Base-by-base conservation (phyloP, 257 asterid genomes). In the Salvia miltiorrhiza region DNA sequence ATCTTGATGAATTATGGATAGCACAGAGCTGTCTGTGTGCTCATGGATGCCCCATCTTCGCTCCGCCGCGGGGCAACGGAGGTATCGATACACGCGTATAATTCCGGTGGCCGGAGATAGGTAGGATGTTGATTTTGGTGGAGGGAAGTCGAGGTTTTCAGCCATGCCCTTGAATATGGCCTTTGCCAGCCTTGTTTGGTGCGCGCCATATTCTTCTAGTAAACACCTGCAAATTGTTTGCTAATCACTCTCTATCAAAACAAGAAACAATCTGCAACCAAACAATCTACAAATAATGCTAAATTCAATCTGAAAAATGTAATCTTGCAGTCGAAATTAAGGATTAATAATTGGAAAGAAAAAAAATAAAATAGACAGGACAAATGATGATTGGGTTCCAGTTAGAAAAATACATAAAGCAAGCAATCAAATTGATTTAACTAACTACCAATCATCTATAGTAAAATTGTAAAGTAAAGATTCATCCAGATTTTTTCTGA, bases 21-120 rank as follows among this genome's bases (percentile, higher is more conserved):
- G 67, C 5, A 93, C 80, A 0, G 98, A 88, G 80, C 98, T 93
- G 70, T 90, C 98, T 0, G 98, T 90, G 87, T 93, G 98, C 11
- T 66, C 83, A 1, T 63, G 65, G 7, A 93, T 80, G 12, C 98
- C 98, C 96, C 83, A 85, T 6, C 72, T 73, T 24, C 41, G 73
- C 4, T 78, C 84, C 14, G 85, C 77, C 16, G 64, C 67, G 2
- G 80, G 80, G 75, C 95, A 81, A 0, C 80, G 80, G 44, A 87
- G 93, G 79, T 93, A 93, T 17, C 98, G 95, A 28, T 93, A 88
- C 48, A 87, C 85, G n/a, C 98, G 86, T 20, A 93, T 33, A 10
- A 81, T 37, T 39, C 95, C 97, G 14, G 90, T 84, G 52, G 74
- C 39, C 14, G 73, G 74, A 4, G 93, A 90, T 17, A 90, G 30